A percentile compares a stretch with the other conserved stretches of the same genome.
Evolutionary conservation across 2,329 filamentous ascomycete genomes (phyloP).

Genomic region (Cladosporium cucumerinum): DNA sequence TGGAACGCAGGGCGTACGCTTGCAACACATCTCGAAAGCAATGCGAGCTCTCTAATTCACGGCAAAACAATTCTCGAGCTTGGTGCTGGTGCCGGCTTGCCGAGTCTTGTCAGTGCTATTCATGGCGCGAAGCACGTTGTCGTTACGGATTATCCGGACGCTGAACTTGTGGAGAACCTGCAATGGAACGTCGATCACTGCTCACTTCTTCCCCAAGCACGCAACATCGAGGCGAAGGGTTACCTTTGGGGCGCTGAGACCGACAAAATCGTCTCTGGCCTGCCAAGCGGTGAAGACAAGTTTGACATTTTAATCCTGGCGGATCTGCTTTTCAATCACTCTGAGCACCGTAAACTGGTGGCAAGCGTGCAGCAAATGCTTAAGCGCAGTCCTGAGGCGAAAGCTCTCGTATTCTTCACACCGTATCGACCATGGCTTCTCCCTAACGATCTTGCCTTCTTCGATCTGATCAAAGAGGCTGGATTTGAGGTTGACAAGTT

Average conservation of each 20-base stretch:
- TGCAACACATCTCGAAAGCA: constrained; percentile 71
- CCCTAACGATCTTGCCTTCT: constrained; percentile 81
- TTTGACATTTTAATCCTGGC: constrained; percentile 86
- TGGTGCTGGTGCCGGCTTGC: constrained; percentile 79
- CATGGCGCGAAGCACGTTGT: constrained; percentile 66
- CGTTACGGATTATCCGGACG: constrained; percentile 85
- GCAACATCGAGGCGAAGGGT: constrained; percentile 51
- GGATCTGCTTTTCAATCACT: constrained; percentile 87
- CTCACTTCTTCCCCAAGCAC: constrained; percentile 39
- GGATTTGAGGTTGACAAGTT: constrained; percentile 78
- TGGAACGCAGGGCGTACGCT: constrained; percentile 87
- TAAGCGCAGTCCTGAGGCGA: constrained; percentile 52
- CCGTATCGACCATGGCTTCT: constrained; percentile 89
- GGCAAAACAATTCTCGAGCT: constrained; percentile 77
- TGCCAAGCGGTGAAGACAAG: constrained; percentile 44
- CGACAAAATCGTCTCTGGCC: constrained; percentile 54
- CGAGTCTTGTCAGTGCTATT: constrained; percentile 69
- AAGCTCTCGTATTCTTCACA: constrained; percentile 87
- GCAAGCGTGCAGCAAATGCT: constrained; percentile 68
- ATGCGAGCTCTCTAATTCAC: constrained; percentile 58
- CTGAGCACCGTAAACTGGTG: constrained; percentile 76
- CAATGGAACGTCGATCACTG: constrained; percentile 67
- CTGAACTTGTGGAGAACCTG: constrained; percentile 77
- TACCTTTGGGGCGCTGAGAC: constrained; percentile 79
- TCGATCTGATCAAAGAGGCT: constrained; percentile 66